Evolutionary conservation across 2,329 filamentous ascomycete species (phyloP), one percentile per base, ranked within the genome.

Genomic region (Laburnicola sp.): DNA sequence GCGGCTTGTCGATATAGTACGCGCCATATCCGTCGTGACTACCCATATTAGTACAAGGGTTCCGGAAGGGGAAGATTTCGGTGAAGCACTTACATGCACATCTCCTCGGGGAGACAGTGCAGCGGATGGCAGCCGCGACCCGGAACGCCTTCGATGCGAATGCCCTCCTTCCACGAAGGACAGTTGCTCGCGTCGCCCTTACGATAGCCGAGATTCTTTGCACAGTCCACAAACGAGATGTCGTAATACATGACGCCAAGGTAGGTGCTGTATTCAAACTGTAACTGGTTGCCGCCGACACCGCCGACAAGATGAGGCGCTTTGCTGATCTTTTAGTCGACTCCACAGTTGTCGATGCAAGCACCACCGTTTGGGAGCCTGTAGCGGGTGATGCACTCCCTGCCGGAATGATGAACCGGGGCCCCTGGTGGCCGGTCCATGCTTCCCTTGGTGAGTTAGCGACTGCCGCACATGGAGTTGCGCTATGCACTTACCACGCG

Each of bases 161-260:
- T 32, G 8, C 53, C 53, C 22, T 47, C 34, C 21, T 39, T 41
- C 41, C 38, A 47, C 2, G 45, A 41, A 1, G 53, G 53, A 26
- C 53, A 56, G 38, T 51, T 48, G 11, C 22, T 30, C 7, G 53
- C 53, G 10, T 39, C 45, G 5, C 50, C 51, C 8, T 11, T 31
- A 22, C 27, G 44, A 23, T 39, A 32, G 2, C 36, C 35, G 2
- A 47, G 16, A 25, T 47, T 32, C 23, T 48, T 51, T 1, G 45
- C 51, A 27, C 54, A 57, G 35, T 57, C 54, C 2, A 57, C 54
- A 25, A 53, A 54, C 9, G 48, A 51, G 30, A 57, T 57, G 30
- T 57, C 54, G 30, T 50, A 57, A 23, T 57, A 54, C 3, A 57
- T 22, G 1, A 41, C 9, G 10, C 43, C 41, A 30, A 36, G 9